Percentiles rank a stretch among this genome's conserved stretches.
Conservation (phyloP, 1,284 basidiomycete genomes). For the Blastosporella zonata region DNA sequence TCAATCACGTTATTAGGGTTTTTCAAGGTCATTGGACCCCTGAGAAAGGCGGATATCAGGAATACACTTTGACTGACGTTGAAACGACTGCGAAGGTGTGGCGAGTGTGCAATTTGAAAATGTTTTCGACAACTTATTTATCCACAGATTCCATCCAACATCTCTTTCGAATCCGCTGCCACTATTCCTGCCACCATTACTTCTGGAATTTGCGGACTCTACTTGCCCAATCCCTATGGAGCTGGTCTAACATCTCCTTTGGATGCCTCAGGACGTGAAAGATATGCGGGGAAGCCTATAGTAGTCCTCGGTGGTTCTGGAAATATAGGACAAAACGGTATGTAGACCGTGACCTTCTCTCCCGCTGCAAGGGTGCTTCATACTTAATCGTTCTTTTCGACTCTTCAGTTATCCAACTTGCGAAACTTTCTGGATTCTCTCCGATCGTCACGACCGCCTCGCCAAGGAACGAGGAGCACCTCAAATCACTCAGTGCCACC, state of each 20-base stretch:
- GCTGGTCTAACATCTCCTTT: conserved; percentile 8
- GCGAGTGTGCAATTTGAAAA: not conserved
- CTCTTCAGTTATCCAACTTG: conserved; percentile 47
- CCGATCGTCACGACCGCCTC: conserved; percentile 8
- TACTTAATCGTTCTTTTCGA: not conserved
- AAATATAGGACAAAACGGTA: conserved; percentile 13
- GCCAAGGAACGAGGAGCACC: conserved; percentile 34
- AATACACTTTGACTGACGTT: not conserved
- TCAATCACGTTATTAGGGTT: too few species aligned
- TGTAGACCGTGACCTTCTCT: not conserved
- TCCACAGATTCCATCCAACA: conserved; percentile 34
- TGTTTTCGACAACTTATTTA: not conserved
- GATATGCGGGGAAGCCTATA: conserved; percentile 10
- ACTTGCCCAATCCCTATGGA: conserved; percentile 17
- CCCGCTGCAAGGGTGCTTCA: not conserved
- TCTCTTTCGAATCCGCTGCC: conserved; percentile 43
- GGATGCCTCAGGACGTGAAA: conserved; percentile 5
- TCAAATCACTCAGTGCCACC: conserved; percentile 52
- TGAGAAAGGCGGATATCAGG: not conserved
- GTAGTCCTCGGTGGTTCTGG: conserved; percentile 11
- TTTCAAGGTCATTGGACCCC: too few species aligned
- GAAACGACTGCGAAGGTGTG: not conserved
- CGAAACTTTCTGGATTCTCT: conserved; percentile 46
- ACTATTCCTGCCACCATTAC: conserved; percentile 40
- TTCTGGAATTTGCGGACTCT: conserved; percentile 37